Evolutionary conservation across 768 basidiomycete genomes (phyloP).

Genomic region (Mrakia hoshinonis): DNA sequence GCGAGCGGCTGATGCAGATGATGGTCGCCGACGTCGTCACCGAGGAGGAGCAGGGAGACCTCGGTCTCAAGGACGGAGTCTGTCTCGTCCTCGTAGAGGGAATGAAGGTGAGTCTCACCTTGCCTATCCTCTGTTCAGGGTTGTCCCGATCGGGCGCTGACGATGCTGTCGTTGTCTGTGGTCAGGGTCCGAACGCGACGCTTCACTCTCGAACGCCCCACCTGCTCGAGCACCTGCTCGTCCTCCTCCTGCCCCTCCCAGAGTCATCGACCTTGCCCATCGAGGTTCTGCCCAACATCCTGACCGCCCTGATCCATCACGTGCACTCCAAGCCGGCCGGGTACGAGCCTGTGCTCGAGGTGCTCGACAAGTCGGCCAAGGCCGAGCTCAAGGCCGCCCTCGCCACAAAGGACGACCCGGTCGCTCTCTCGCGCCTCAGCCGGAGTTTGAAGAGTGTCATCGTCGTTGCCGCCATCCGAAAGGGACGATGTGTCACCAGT

Average conservation of each 20-base stretch:
- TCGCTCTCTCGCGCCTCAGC: slow-evolving; percentile 7
- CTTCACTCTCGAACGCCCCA: slow-evolving; percentile 33
- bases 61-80: slow-evolving; percentile 57
- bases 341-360: slow-evolving; percentile 31
- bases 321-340: slow-evolving; percentile 22
- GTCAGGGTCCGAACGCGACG: slow-evolving; percentile 43
- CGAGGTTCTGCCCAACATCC: slow-evolving; percentile 29
- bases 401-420: slow-evolving; percentile 9
- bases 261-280: slow-evolving; percentile 1
- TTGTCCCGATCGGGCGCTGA: neutral
- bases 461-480: slow-evolving; percentile 12
- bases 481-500: slow-evolving; percentile 18
- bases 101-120: slow-evolving; percentile 57
- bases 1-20: slow-evolving; percentile 52
- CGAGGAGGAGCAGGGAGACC: slow-evolving; percentile 43
- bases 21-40: slow-evolving; percentile 43
- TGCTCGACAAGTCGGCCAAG: slow-evolving; percentile 23
- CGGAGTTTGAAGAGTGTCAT: slow-evolving; percentile 3
- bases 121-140: no score
- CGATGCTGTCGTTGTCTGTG: slow-evolving; percentile 35
- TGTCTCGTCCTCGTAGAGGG: slow-evolving; percentile 55
- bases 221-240: slow-evolving; percentile 29
- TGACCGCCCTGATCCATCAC: slow-evolving; percentile 31
- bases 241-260: slow-evolving; percentile 28
- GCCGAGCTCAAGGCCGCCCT: neutral